These are phyloP conservation scores for Candida methanosorbosa DNA, from an alignment of 805 yeast species.

Conservation along the genomic window DNA sequence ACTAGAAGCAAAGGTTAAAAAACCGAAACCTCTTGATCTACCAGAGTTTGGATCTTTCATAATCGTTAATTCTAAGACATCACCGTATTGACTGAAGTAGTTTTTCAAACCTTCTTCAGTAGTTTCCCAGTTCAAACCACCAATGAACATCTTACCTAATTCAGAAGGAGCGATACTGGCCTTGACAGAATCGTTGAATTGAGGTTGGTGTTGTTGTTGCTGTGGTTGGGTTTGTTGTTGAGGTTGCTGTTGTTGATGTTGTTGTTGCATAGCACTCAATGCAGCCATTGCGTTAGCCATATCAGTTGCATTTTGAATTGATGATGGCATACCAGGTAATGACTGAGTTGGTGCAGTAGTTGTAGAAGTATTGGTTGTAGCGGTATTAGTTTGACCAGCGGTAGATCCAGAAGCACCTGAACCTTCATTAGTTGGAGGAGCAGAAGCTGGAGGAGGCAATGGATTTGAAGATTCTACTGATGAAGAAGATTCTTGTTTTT, in stretches of 20 bases:
- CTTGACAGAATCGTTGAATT: slow-evolving; percentile 23
- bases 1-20: slow-evolving; percentile 79
- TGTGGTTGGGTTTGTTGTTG: slow-evolving; percentile 2
- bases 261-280: slow-evolving; percentile 8
- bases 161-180: slow-evolving; percentile 53
- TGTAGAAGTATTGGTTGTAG: slow-evolving; percentile 4
- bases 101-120: slow-evolving; percentile 77
- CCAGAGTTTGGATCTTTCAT: slow-evolving; percentile 89
- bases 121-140: slow-evolving; percentile 98
- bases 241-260: slow-evolving; percentile 9
- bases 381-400: slow-evolving; percentile 6
- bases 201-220: slow-evolving; percentile 4
- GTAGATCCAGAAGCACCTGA: slow-evolving; percentile 6
- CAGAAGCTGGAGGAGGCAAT: slow-evolving; percentile 8
- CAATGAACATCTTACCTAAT: slow-evolving; percentile 88
- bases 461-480: slow-evolving; percentile 12
- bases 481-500: slow-evolving; percentile 1
- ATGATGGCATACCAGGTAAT: neutral
- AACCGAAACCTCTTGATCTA: slow-evolving; percentile 91
- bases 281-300: slow-evolving; percentile 5
- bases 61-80: slow-evolving; percentile 77
- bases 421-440: slow-evolving; percentile 2
- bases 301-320: neutral
- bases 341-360: slow-evolving; percentile 2
- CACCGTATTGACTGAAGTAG: slow-evolving; percentile 85